A percentile compares a stretch with the other conserved stretches of the same genome.
Evolutionary conservation across 2,329 filamentous ascomycete genomes (phyloP).

Genomic region (Fusarium sublunatum): DNA sequence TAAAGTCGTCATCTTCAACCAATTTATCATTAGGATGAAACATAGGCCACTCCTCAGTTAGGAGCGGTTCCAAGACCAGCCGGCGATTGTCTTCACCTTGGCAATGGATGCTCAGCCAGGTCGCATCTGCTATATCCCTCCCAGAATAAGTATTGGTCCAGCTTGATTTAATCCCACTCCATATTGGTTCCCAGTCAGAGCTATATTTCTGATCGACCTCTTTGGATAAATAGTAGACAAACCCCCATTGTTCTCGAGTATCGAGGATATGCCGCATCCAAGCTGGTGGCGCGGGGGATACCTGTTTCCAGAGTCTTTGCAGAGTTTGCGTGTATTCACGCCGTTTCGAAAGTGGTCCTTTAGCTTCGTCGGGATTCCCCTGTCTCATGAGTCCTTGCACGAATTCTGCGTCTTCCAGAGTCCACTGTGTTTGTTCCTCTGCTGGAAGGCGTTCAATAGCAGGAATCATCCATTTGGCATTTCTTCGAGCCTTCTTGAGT

Average conservation of each 20-base stretch:
- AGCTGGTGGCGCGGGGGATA: constrained; percentile 30
- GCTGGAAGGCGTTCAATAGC: constrained; percentile 11
- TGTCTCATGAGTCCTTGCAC: neutral
- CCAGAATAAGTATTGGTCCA: too few relatives aligned
- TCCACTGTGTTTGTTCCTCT: constrained; percentile 1
- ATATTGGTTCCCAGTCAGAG: too few relatives aligned
- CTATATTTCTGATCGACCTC: too few relatives aligned
- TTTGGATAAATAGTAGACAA: constrained; percentile 30
- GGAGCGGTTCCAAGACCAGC: too few relatives aligned
- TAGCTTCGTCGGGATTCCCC: neutral
- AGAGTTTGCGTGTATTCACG: too few relatives aligned
- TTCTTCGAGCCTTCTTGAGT: constrained; percentile 21
- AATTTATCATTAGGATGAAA: too few relatives aligned
- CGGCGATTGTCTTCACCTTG: too few relatives aligned
- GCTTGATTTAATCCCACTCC: too few relatives aligned
- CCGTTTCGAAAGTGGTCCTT: neutral
- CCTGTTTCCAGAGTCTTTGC: constrained; percentile 22
- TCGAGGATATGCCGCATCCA: constrained; percentile 28
- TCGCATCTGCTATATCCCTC: too few relatives aligned
- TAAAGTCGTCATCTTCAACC: too few relatives aligned
- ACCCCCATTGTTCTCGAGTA: constrained; percentile 20
- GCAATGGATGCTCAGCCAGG: too few relatives aligned
- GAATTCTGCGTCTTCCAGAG: constrained; percentile 5
- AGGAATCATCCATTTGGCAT: constrained; percentile 34
- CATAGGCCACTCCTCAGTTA: too few relatives aligned